Base-by-base conservation (phyloP, 768 basidiomycete genomes). In the Mycena amicta region DNA sequence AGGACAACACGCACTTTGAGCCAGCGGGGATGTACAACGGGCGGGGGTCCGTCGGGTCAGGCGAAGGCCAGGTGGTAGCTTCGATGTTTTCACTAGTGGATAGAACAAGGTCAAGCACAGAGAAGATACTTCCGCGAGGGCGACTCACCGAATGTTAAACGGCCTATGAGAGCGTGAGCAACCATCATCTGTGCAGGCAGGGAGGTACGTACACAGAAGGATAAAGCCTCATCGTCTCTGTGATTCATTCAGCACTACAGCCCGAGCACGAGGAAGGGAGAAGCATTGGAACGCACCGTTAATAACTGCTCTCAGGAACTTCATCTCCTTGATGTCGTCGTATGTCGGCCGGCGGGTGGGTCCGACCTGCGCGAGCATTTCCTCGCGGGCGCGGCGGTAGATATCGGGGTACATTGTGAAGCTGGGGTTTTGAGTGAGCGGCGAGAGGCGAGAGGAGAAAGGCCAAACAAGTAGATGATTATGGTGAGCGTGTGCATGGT, bases 261-360 rank as follows among this genome's bases (percentile, higher is more conserved):
- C 25, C n/a, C 16, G 30, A 8, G 16, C 4, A 29, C 16, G 3
- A 29, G n/a, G 22, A 2, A n/a, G 53, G n/a, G n/a, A n/a, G n/a
- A n/a, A n/a, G n/a, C n/a, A n/a, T n/a, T n/a, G n/a, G n/a, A 23
- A 55, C 75, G 15, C 22, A 82, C 81, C 83, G 64, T 87, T 86
- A 45, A 86, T 77, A 43, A 86, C 80, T 11, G 85, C 84, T 18
- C 83, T 69, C 56, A 86, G 69, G 61, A 81, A 88, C 60, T 83
- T 85, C 83, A 86, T 82, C 18, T 79, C 76, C 33, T 80, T 75
- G 61, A 87, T 75, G 45, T 83, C 80, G 30, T 85, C 83, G 61
- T 81, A 82, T 0, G 82, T 81, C 1, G 85, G 85, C 6, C 76
- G 62, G 13, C 75, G 66, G 1, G 66, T 70, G 6, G 72, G 68